Base-by-base conservation (phyloP, 371 early-diverging fungal genomes). In the Actinomortierella wolfii region DNA sequence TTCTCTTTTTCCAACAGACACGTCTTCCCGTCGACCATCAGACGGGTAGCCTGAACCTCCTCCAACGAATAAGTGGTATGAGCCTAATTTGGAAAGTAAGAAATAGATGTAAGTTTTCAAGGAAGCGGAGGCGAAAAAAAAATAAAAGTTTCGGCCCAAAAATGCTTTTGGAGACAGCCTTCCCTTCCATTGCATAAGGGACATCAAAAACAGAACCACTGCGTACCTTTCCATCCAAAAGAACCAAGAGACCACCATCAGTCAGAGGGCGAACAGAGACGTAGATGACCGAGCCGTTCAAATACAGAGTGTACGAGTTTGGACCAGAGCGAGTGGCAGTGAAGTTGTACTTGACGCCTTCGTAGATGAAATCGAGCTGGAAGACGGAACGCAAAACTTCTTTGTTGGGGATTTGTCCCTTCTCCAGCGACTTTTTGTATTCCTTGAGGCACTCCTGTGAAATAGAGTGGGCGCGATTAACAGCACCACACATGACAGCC, bases 171-270 rank as follows among this genome's bases (percentile, higher is more conserved):
- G 20, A 44, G 15, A 15, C n/a, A 44, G 44, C n/a, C 44, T 15
- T 44, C n/a, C n/a, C n/a, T n/a, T n/a, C n/a, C n/a, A n/a, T n/a
- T n/a, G n/a, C n/a, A n/a, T n/a, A n/a, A n/a, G 20, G n/a, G 15
- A 20, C 20, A 44, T 44, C 20, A 44, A 44, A n/a, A 44, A 20
- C 44, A 44, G 15, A 20, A 44, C n/a, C 1, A 17, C 81, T 85
- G 20, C 11, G 42, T 48, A 67, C 67, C 76, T 91, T 89, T 44
- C 95, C 95, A 58, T 89, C 94, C 56, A 96, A 75, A 28, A 94
- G 87, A 21, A 98, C 86, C 63, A 98, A 81, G n/a, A 97, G 76
- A 51, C 97, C 97, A 34, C 95, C 96, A 73, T 98, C 98, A 34
- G 95, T 86, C 50, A 98, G 79, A 24, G 88, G 81, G 56, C 93